Evolutionary conservation across 148 eudicot species (phyloP).

Genomic region (Rhododendron vialii): DNA sequence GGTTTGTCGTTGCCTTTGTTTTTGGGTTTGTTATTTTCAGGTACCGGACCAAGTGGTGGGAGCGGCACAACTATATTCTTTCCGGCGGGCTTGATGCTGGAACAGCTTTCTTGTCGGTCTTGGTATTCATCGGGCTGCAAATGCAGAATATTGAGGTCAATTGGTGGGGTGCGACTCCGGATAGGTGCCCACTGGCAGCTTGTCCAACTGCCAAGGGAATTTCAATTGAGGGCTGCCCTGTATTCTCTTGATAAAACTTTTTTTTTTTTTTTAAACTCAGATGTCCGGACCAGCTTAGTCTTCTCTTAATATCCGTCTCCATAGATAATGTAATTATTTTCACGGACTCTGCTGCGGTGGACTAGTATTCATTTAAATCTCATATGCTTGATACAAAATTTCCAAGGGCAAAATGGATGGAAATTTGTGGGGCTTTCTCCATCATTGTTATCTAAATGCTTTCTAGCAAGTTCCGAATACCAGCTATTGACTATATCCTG

Average conservation of each 20-base stretch:
- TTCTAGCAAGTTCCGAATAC: no score
- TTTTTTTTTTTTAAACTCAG: no score
- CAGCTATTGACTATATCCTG: no score
- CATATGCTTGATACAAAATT: no score
- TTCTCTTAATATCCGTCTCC: no score
- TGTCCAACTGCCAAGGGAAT: slow-evolving; percentile 60
- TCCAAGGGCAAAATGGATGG: no score
- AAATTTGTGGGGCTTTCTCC: no score
- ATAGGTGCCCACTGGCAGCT: slow-evolving; percentile 41
- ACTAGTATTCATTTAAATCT: no score
- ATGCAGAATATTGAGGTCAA: slow-evolving; percentile 23
- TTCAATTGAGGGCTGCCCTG: slow-evolving; percentile 10
- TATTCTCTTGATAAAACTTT: not conserved
- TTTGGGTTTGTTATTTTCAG: slow-evolving; percentile 57
- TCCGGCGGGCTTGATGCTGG: slow-evolving; percentile 81
- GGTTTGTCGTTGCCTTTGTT: slow-evolving; percentile 57
- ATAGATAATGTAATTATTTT: no score
- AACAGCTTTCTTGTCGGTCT: slow-evolving; percentile 58
- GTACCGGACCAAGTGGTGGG: slow-evolving; percentile 34
- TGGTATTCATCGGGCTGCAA: slow-evolving; percentile 45
- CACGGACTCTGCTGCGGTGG: no score
- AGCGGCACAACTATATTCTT: slow-evolving; percentile 49
- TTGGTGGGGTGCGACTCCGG: slow-evolving; percentile 58
- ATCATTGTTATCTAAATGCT: no score
- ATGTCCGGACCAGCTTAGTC: no score